These are phyloP conservation scores for Carex kokanica DNA, from an alignment of 176 grass and related monocot genomes.

Conservation along the genomic window DNA sequence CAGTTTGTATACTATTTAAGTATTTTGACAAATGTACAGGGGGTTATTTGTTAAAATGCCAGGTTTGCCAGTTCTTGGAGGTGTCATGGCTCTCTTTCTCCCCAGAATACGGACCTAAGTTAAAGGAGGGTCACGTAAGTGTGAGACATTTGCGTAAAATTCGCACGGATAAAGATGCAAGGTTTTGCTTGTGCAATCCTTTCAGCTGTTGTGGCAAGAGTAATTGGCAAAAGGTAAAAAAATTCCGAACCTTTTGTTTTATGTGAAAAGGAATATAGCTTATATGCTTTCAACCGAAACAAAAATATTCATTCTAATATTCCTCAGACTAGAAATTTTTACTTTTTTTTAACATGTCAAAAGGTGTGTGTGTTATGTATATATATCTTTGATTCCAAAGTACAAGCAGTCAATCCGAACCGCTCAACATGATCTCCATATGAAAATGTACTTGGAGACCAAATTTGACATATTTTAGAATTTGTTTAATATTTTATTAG, in stretches of 20 bases:
- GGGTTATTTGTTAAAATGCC: slow-evolving; percentile 21
- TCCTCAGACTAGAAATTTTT: neutral
- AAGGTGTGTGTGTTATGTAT: neutral
- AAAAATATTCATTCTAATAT: slow-evolving; percentile 10
- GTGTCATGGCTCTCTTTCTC: slow-evolving; percentile 64
- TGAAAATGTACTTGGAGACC: too few relatives aligned
- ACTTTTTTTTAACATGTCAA: neutral
- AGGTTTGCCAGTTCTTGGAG: slow-evolving; percentile 75
- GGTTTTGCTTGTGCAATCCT: slow-evolving; percentile 37
- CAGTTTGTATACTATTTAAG: neutral
- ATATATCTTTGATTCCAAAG: too few relatives aligned
- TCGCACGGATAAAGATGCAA: slow-evolving; percentile 37
- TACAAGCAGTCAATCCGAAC: too few relatives aligned
- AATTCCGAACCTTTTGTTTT: neutral
- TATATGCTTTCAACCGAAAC: neutral
- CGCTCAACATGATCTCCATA: too few relatives aligned
- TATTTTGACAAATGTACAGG: neutral
- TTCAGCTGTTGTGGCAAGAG: slow-evolving; percentile 51
- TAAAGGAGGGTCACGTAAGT: slow-evolving; percentile 78
- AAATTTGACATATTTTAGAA: too few relatives aligned
- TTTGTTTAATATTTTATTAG: too few relatives aligned
- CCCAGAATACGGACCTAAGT: slow-evolving; percentile 67
- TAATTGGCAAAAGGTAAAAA: slow-evolving; percentile 63
- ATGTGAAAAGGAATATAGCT: neutral
- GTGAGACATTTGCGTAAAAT: slow-evolving; percentile 58